phyloP scores from a whole-genome alignment of 768 basidiomycete genomes.

The Leccinum sublutescens region DNA sequence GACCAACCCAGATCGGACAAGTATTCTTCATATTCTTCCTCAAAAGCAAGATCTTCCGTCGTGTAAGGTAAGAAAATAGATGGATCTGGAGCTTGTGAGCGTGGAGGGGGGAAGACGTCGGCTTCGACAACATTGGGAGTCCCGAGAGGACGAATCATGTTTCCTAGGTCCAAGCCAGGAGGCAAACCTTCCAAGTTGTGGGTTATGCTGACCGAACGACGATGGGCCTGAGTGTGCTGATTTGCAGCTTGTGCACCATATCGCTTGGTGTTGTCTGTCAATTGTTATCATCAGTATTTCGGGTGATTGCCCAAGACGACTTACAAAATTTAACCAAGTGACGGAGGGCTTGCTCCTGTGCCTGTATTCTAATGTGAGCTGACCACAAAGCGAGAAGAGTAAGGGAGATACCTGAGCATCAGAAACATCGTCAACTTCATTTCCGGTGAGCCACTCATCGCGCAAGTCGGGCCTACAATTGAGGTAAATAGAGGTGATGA shows the following conservation, averaged over 20 bases:
- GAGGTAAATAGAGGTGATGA: constrained; percentile 96
- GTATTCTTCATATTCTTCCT: constrained; percentile 96
- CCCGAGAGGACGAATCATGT: constrained; percentile 70
- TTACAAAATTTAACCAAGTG: constrained; percentile 93
- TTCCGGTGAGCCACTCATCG: constrained; percentile 96
- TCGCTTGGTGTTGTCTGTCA: constrained; percentile 82
- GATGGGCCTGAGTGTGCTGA: constrained; percentile 58
- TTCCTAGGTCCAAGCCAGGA: constrained; percentile 70
- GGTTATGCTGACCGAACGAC: constrained; percentile 81
- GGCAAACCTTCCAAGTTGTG: constrained; percentile 76
- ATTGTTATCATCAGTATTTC: constrained; percentile 10
- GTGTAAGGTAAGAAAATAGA: constrained; percentile 88
- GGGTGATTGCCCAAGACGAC: constrained; percentile 27
- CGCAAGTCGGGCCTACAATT: constrained; percentile 96
- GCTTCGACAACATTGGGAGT: constrained; percentile 78
- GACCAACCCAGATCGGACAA: constrained; percentile 83
- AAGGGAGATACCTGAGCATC: constrained; percentile 73
- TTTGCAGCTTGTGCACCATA: constrained; percentile 65
- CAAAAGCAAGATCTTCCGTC: constrained; percentile 91
- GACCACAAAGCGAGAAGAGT: not conserved
- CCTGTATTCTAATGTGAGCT: constrained; percentile 44
- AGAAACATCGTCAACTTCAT: constrained; percentile 87
- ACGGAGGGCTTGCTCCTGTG: constrained; percentile 92
- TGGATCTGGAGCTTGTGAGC: constrained; percentile 81
- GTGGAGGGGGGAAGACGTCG: constrained; percentile 94